phyloP scores from a whole-genome alignment of 106 monocot genomes.

The Allium cepa region DNA sequence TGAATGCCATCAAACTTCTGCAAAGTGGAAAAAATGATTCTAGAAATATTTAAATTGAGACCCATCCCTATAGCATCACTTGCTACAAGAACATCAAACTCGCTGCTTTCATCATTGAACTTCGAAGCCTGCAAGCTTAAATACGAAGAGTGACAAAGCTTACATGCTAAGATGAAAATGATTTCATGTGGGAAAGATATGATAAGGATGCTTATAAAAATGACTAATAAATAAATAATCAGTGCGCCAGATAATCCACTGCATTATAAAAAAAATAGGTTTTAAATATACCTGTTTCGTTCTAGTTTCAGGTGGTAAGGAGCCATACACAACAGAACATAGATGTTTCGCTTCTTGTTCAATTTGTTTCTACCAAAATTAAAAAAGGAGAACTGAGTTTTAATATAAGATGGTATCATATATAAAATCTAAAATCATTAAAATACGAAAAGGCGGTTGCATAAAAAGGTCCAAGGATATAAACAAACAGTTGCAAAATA shows the following conservation, averaged over 20 bases:
- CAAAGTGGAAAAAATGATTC: slow-evolving; percentile 81
- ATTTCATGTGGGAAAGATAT: not conserved
- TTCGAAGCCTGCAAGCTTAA: slow-evolving; percentile 73
- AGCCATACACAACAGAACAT: slow-evolving; percentile 96
- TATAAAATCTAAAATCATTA: too few species aligned
- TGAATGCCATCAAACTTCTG: slow-evolving; percentile 77
- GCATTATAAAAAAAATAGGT: not conserved
- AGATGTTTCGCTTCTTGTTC: slow-evolving; percentile 73
- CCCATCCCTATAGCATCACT: slow-evolving; percentile 99
- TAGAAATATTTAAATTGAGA: slow-evolving; percentile 93
- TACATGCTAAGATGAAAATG: not conserved
- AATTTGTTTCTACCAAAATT: slow-evolving; percentile 62
- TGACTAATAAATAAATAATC: too few species aligned
- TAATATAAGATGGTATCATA: too few species aligned
- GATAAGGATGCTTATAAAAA: too few species aligned
- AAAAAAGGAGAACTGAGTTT: not conserved
- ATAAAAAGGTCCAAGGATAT: too few species aligned
- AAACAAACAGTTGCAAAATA: too few species aligned
- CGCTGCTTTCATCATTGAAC: slow-evolving; percentile 92
- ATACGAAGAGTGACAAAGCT: slow-evolving; percentile 10
- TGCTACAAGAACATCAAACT: slow-evolving; percentile 89
- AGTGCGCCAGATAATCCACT: too few species aligned
- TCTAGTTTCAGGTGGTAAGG: slow-evolving; percentile 92
- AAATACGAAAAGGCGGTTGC: too few species aligned
- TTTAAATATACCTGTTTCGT: slow-evolving; percentile 69